Conservation (phyloP, 1,284 basidiomycete genomes). For the Fomitopsis betulina region DNA sequence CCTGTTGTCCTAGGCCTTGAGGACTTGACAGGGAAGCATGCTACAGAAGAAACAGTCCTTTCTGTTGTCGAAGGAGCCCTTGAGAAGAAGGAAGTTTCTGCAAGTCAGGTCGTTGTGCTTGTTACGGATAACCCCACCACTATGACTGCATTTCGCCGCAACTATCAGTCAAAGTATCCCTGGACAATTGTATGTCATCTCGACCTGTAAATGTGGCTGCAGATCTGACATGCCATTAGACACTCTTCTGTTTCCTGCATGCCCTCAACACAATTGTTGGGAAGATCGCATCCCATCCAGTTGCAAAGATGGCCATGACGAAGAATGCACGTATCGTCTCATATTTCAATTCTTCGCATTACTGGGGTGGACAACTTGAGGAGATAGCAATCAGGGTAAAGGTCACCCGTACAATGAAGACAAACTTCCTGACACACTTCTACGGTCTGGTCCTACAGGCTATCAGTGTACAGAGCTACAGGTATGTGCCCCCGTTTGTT, state of each 20-base stretch:
- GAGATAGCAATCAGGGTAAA: constrained; percentile 10
- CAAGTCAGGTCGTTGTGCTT: constrained; percentile 7
- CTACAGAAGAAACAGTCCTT: constrained; percentile 19
- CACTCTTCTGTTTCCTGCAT: constrained; percentile 14
- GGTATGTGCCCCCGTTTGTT: constrained; percentile 3
- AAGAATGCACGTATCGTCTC: constrained; percentile 20
- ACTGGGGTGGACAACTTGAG: constrained; percentile 26
- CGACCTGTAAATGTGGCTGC: not conserved
- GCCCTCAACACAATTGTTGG: constrained; percentile 25
- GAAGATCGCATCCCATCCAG: constrained; percentile 19
- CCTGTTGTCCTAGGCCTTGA: constrained; percentile 19
- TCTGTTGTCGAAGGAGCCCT: constrained; percentile 14
- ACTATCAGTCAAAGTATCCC: constrained; percentile 6
- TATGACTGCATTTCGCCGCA: constrained; percentile 11
- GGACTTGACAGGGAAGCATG: constrained; percentile 23
- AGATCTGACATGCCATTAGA: not conserved
- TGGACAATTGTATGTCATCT: constrained; percentile 22
- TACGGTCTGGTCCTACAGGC: constrained; percentile 21
- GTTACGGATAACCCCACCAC: constrained; percentile 15
- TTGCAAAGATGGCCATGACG: constrained; percentile 18
- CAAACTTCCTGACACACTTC: constrained; percentile 24
- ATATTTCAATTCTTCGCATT: constrained; percentile 30
- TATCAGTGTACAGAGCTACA: constrained; percentile 19
- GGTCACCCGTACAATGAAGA: constrained; percentile 19
- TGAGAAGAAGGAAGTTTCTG: constrained; percentile 7